These are phyloP conservation scores for Eucalyptus leucophloia DNA, from an alignment of 345 rosid genomes.

Conservation along the genomic window DNA sequence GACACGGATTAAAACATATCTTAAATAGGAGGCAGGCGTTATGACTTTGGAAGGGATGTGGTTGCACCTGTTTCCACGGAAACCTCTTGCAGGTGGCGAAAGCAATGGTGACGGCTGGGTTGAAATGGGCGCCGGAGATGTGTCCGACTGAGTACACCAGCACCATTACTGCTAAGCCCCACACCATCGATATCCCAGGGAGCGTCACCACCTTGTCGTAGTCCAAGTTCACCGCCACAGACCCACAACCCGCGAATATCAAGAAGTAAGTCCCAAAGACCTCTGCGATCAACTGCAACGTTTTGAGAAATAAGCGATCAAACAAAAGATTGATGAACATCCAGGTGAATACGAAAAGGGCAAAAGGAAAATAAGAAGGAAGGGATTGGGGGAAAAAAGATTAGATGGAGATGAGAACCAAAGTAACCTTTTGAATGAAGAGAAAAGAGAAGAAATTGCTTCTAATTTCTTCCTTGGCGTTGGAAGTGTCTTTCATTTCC, in stretches of 20 bases:
- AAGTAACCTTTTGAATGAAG: background rate
- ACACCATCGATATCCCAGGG: conserved; percentile 67
- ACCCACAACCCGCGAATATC: conserved; percentile 77
- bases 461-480: background rate
- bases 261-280: conserved; percentile 67
- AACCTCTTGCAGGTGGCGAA: conserved; percentile 74
- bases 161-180: conserved; percentile 88
- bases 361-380: background rate
- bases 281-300: conserved; percentile 67
- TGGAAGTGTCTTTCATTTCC: background rate
- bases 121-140: conserved; percentile 97
- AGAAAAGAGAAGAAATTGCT: background rate
- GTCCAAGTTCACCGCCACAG: conserved; percentile 66
- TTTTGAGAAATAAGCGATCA: background rate
- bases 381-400: background rate
- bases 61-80: conserved; percentile 63
- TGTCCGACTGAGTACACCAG: conserved; percentile 82
- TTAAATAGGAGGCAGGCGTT: background rate
- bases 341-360: background rate
- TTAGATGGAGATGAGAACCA: background rate
- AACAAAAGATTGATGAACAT: background rate
- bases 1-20: background rate
- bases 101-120: conserved; percentile 92
- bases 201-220: conserved; percentile 55
- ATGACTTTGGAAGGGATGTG: background rate